Conservation (phyloP, 257 asterid species). For the Nicotiana otophora region DNA sequence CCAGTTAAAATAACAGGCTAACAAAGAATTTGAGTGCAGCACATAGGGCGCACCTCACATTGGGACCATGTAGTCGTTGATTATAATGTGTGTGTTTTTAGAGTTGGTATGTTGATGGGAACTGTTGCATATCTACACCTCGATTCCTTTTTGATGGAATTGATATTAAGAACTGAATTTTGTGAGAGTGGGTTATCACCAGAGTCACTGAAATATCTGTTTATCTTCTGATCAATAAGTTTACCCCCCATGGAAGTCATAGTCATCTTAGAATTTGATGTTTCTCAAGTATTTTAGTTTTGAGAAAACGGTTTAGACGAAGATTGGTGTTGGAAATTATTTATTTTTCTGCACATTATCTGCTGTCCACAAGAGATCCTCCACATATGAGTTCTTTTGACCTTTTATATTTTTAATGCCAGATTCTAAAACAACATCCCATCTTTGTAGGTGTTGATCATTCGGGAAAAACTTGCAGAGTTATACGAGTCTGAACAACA, state of each 20-base stretch:
- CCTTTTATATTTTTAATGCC: slow-evolving; percentile 3
- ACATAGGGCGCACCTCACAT: neutral
- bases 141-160: neutral
- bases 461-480: slow-evolving; percentile 92
- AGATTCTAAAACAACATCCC: slow-evolving; percentile 6
- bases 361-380: neutral
- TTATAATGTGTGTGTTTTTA: neutral
- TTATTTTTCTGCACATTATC: neutral
- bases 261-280: neutral
- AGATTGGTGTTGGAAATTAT: neutral
- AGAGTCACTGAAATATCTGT: neutral
- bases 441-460: slow-evolving; percentile 64
- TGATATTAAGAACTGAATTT: neutral
- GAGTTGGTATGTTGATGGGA: neutral
- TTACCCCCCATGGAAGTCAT: neutral
- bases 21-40: neutral
- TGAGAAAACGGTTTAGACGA: slow-evolving; percentile 1
- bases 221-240: neutral
- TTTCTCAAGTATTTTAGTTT: neutral
- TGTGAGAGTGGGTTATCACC: slow-evolving; percentile 6
- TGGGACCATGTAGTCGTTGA: neutral
- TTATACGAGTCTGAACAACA: slow-evolving; percentile 86
- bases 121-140: neutral
- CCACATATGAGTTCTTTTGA: slow-evolving; percentile 4
- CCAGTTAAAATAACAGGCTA: neutral